Evolutionary conservation across 2,329 filamentous ascomycete genomes (phyloP).

Genomic region (Cytospora paraplurivora): DNA sequence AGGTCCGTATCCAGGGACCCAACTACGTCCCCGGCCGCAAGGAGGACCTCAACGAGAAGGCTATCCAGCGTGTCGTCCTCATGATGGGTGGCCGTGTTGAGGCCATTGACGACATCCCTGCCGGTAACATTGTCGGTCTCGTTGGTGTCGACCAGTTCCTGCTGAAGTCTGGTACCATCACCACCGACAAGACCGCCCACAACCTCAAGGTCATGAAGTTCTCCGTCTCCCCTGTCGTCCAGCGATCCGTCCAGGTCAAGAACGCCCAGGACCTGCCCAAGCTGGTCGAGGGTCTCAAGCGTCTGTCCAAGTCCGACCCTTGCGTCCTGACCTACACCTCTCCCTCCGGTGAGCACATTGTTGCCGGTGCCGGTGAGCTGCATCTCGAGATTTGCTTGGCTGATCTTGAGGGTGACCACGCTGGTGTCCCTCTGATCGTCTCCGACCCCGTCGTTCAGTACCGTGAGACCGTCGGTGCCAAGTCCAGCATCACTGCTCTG

Average conservation of each 20-base stretch:
- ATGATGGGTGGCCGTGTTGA: slow-evolving; percentile 99
- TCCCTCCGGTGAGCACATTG: slow-evolving; percentile 96
- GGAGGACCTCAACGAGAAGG: slow-evolving; percentile 99
- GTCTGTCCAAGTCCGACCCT: slow-evolving; percentile 99
- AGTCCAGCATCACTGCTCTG: slow-evolving; percentile 92
- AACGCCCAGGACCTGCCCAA: slow-evolving; percentile 99
- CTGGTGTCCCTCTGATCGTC: slow-evolving; percentile 95
- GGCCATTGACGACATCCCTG: slow-evolving; percentile 97
- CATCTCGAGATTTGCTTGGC: slow-evolving; percentile 99
- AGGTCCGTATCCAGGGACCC: slow-evolving; percentile 99
- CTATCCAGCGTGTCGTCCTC: slow-evolving; percentile 98
- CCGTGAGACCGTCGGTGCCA: slow-evolving; percentile 87
- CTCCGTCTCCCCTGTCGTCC: slow-evolving; percentile 98
- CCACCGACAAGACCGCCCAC: slow-evolving; percentile 95
- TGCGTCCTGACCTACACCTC: slow-evolving; percentile 90
- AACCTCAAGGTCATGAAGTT: slow-evolving; percentile 99
- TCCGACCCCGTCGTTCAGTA: slow-evolving; percentile 98
- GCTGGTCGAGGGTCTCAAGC: slow-evolving; percentile 99
- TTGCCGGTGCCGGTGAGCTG: slow-evolving; percentile 98
- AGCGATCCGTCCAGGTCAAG: slow-evolving; percentile 99
- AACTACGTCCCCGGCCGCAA: slow-evolving; percentile 99
- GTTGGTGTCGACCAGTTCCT: slow-evolving; percentile 99
- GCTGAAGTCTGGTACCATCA: slow-evolving; percentile 99
- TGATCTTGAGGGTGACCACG: slow-evolving; percentile 99
- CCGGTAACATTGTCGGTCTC: slow-evolving; percentile 99